Base-by-base conservation (phyloP, 1,284 basidiomycete species). In the Ganoderma leucocontextum region DNA sequence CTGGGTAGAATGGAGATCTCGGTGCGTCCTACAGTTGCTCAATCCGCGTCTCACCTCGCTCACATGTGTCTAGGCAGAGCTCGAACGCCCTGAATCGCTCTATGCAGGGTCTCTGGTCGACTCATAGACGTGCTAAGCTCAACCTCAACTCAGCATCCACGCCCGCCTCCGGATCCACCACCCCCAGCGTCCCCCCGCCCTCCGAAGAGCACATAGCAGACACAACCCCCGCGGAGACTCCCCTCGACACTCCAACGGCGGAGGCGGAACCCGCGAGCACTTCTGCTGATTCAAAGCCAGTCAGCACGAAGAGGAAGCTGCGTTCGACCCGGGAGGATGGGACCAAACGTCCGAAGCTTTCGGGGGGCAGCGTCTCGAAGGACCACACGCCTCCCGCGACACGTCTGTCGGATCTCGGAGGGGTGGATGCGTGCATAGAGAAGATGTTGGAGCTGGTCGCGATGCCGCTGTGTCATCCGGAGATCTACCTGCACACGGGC, bases 371-470 rank as follows among this genome's bases (percentile, higher is more conserved):
- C 77, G 52, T 81, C 77, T 73, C 84, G 3, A 92, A 91, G 73
- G 87, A 91, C 52, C 83, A 93, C 73, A 73, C 85, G 2, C 90
- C 93, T 0, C 95, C 95, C 0, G 77, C 84, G 1, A 88, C 90
- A 0, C 87, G 94, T 2, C 83, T 99, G 15, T 87, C 93, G 2
- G 93, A 97, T 76, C 87, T 99, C 1, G 97, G 97, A 29, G 97
- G 97, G 4, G 88, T 98, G 8, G 90, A 94, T 63, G 77, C 84
- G 13, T 96, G 93, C 71, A 89, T 99, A 41, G 96, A 97, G 78
- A 97, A 96, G 80, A 90, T 99, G 82, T 87, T 99, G 38, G 97
- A 99, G 78, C 91, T 98, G 25, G 96, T 99, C 33, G 96, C 95
- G 0, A 92, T 99, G 88, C 97, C 97, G 0, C 82, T 99, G 4